phyloP scores from a whole-genome alignment of 2,329 filamentous ascomycete species.

The Diaporthe humulicola region DNA sequence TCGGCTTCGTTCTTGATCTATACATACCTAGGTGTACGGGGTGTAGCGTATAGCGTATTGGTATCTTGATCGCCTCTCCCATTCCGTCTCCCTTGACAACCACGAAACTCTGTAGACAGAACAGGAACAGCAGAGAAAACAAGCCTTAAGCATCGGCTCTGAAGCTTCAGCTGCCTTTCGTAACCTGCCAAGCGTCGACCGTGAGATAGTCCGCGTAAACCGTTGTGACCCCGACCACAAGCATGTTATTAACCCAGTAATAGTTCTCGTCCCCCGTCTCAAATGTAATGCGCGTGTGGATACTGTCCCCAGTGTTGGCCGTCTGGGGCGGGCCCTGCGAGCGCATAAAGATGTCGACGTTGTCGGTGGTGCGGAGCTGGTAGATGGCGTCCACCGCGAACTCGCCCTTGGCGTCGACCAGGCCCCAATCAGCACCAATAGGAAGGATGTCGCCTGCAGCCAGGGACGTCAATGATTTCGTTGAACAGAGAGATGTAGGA shows the following conservation, averaged over 20 bases:
- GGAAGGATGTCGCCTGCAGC: not conserved
- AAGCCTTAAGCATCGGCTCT: not conserved
- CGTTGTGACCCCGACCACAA: not conserved
- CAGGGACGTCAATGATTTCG: too few relatives aligned
- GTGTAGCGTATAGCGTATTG: too few relatives aligned
- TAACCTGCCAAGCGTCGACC: not conserved
- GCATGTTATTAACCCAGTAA: slow-evolving; percentile 14
- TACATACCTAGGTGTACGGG: too few relatives aligned
- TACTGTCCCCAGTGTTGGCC: not conserved
- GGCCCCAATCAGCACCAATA: not conserved
- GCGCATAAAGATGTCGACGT: not conserved
- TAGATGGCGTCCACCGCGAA: slow-evolving; percentile 1
- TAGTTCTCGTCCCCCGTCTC: slow-evolving; percentile 9
- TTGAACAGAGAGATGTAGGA: not conserved
- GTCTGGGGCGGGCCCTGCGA: not conserved
- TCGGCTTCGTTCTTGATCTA: too few relatives aligned
- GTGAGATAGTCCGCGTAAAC: not conserved
- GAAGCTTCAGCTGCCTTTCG: not conserved
- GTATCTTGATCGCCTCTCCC: not conserved
- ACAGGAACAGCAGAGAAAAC: too few relatives aligned
- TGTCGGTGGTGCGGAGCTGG: slow-evolving; percentile 4
- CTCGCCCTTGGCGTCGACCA: not conserved
- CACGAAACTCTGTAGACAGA: not conserved
- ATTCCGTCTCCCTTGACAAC: too few relatives aligned
- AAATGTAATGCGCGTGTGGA: not conserved